phyloP scores from a whole-genome alignment of 352 stramenopile genomes.

The Aphanomyces cochlioides region DNA sequence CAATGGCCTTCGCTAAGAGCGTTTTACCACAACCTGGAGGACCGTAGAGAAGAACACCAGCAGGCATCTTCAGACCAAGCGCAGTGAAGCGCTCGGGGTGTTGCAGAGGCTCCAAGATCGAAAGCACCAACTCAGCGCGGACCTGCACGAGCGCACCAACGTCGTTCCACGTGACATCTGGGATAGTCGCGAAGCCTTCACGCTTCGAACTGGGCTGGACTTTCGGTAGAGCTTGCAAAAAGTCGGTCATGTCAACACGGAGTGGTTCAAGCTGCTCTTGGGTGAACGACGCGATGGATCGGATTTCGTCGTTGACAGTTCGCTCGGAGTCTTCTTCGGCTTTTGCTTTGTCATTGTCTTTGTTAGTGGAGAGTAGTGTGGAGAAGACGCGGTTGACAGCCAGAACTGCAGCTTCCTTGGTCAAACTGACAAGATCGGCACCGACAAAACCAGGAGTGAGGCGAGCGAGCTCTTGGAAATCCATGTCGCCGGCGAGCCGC shows the following conservation, averaged over 20 bases:
- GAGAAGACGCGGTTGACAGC: constrained; percentile 98
- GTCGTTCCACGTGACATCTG: constrained; percentile 97
- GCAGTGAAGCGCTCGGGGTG: constrained; percentile 93
- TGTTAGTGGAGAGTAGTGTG: constrained; percentile 44
- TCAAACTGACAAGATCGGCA: constrained; percentile 96
- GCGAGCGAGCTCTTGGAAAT: constrained; percentile 91
- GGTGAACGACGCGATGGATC: constrained; percentile 79
- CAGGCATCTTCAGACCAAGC: constrained; percentile 95
- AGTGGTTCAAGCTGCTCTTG: constrained; percentile 86
- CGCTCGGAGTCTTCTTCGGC: constrained; percentile 1
- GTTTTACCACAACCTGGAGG: constrained; percentile 98
- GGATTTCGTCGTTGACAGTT: constrained; percentile 49
- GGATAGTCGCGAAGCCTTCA: constrained; percentile 98
- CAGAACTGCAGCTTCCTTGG: constrained; percentile 97
- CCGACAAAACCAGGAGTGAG: constrained; percentile 96
- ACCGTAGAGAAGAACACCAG: constrained; percentile 97
- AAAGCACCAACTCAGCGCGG: constrained; percentile 94
- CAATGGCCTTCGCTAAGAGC: constrained; percentile 98
- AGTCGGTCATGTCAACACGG: constrained; percentile 96
- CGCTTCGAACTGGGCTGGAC: constrained; percentile 98
- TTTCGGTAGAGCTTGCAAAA: constrained; percentile 93
- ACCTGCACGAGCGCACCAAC: constrained; percentile 92
- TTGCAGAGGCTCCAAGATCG: constrained; percentile 96
- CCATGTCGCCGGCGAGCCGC: constrained; percentile 90
- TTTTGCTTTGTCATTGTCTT: neutral